These are phyloP conservation scores for Camellia lanceoleosa DNA, from an alignment of 148 eudicot species.

Conservation along the genomic window DNA sequence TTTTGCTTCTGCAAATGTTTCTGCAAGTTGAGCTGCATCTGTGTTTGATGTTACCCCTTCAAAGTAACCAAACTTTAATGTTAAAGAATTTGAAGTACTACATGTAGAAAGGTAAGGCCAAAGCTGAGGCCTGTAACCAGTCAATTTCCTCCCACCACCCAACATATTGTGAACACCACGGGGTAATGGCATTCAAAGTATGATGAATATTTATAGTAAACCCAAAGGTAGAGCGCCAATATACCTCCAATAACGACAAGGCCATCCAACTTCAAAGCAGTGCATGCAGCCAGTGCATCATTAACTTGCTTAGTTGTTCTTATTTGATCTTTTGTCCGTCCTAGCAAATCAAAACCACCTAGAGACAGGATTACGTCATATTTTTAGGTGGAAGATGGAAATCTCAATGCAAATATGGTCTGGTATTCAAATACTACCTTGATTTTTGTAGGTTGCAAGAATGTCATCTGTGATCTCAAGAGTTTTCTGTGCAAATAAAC, in stretches of 20 bases:
- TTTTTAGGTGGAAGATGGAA: conserved; percentile 1
- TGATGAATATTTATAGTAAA: not conserved
- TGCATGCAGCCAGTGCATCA: conserved; percentile 85
- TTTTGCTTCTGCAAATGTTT: conserved; percentile 87
- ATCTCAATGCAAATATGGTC: not conserved
- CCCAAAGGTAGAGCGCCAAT: not conserved
- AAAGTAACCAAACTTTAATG: conserved; percentile 14
- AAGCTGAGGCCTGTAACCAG: not conserved
- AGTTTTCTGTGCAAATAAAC: conserved; percentile 83
- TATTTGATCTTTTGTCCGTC: conserved; percentile 94
- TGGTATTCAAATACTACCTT: conserved; percentile 43
- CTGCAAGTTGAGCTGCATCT: conserved; percentile 98
- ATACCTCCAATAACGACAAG: conserved; percentile 95
- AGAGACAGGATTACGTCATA: conserved; percentile 11
- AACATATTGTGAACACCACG: not conserved
- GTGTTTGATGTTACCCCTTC: conserved; percentile 97
- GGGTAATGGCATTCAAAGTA: not conserved
- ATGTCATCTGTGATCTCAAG: conserved; percentile 84
- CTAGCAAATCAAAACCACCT: conserved; percentile 93
- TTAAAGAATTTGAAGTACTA: conserved; percentile 3
- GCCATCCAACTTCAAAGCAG: conserved; percentile 75
- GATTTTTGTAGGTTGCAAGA: conserved; percentile 85
- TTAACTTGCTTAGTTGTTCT: conserved; percentile 92
- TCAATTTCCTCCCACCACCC: not conserved
- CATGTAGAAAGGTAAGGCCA: not conserved